Base-by-base conservation (phyloP, 768 basidiomycete species). In the Myochromella boudieri region DNA sequence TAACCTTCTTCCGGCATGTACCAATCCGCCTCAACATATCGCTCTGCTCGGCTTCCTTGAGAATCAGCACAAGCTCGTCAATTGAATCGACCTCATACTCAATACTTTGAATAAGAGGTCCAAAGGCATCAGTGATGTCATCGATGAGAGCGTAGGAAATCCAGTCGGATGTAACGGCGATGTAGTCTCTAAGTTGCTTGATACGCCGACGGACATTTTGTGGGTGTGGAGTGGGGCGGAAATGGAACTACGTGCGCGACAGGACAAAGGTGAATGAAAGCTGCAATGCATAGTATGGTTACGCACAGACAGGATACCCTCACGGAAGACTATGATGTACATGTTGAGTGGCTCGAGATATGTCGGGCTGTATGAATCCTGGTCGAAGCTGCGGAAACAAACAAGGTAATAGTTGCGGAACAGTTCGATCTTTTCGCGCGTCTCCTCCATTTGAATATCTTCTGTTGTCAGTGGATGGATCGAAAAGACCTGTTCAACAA, bases 41-140 rank as follows among this genome's bases (percentile, higher is more conserved):
- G 55, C 86, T 95, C 69, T 97, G 95, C 67, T 95, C 93, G 1
- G 90, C 83, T 60, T 94, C 92, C 62, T 95, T 97, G 48, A 99
- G 71, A 33, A 99, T 99, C 50, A 99, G 74, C 57, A 98, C 97
- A 39, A 99, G 78, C 70, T 99, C 97, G 59, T 98, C 97, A 52
- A 99, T 98, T 51, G 87, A 91, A 69, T 99, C 97, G 68, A 99
- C 97, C 69, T 99, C 97, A 57, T 98, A 98, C 66, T 99, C 97
- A 67, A 98, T 99, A 62, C 86, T 85, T 66, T 98, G 97, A 59
- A 99, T 98, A 48, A 99, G 80, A 4, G 97, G 97, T 11, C 97
- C 97, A 63, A 99, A 99, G 7, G 94, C 95, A 62, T 99, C 97
- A 38, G 97, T 98, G 65, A 99, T 98, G 68, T 99, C 97, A 69